Percentiles rank a stretch among this genome's conserved stretches.
phyloP scores from a whole-genome alignment of 352 stramenopile species.

The Blastocystis sp. region DNA sequence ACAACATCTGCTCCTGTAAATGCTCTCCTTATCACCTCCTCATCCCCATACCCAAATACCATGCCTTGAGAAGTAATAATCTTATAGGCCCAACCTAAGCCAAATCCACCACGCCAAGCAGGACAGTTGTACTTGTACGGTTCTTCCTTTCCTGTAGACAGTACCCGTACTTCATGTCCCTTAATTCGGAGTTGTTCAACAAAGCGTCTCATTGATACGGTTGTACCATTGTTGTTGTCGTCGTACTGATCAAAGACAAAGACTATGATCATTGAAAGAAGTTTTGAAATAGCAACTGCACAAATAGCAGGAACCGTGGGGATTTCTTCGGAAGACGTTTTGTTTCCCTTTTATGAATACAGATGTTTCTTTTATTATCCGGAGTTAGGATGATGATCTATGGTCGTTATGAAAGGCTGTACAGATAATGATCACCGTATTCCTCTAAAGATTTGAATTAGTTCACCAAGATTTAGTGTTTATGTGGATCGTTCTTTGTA shows the following conservation, averaged over 20 bases:
- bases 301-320: too few relatives aligned
- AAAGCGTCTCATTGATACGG: constrained; percentile 51
- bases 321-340: too few relatives aligned
- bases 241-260: constrained; percentile 54
- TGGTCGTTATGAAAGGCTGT: too few relatives aligned
- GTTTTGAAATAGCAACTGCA: too few relatives aligned
- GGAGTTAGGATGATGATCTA: too few relatives aligned
- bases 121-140: constrained; percentile 51
- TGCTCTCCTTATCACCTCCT: constrained; percentile 21
- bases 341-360: too few relatives aligned
- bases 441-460: too few relatives aligned
- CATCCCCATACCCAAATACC: constrained; percentile 45
- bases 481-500: too few relatives aligned
- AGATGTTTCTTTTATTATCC: too few relatives aligned
- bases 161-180: constrained; percentile 50
- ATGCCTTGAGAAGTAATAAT: constrained; percentile 39
- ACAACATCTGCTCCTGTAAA: constrained; percentile 51
- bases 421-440: too few relatives aligned
- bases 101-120: constrained; percentile 12
- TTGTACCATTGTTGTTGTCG: constrained; percentile 53
- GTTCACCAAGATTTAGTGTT: too few relatives aligned
- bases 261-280: constrained; percentile 17
- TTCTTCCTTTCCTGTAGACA: constrained; percentile 43
- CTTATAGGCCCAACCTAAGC: background rate
- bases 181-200: constrained; percentile 25